Evolutionary conservation across 208 protist species (phyloP), one percentile per base, ranked within the genome.

Genomic region (Trypanosoma avium): DNA sequence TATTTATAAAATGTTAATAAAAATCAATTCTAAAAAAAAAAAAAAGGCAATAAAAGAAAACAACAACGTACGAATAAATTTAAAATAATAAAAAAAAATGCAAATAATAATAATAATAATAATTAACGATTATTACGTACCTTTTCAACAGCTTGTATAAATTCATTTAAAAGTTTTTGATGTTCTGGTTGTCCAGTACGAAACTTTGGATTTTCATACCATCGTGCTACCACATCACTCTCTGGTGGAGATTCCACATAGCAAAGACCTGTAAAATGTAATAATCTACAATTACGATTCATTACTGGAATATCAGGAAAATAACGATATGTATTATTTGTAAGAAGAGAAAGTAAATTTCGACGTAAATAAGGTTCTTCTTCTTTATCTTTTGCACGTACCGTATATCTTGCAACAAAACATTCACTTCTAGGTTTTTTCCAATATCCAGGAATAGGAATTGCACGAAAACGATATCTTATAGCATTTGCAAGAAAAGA

Each of bases 201-300:
- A 70, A 87, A 49, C 26, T 70, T 74, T 29, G 77, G 64, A 62
- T 94, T 94, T 70, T 88, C 80, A 67, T 82, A 86, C 88, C 88
- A 94, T 65, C 81, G 67, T 43, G 82, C 83, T 29, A 91, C 70
- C 29, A 73, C 66, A 10, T 22, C 30, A 17, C 29, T 21, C 3
- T 68, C 53, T 27, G 53, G 55, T 17, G 30, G 22, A 0, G 60
- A 75, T 5, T 59, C 81, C 17, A 92, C 79, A 55, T 81, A 91
- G 72, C 84, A 91, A 17, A 94, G 58, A 4, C 84, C 84, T 27
- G 65, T 83, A 4, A 75, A 29, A 63, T 94, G 85, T 52, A 92
- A 68, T 12, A 94, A 68, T 2, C 84, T 73, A 48, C 83, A 93
- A 70, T 86, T 67, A 42, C 88, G 79, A 32, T 72, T 86, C 53